phyloP scores from a whole-genome alignment of 306 rosid species.

The Prunus armeniaca region DNA sequence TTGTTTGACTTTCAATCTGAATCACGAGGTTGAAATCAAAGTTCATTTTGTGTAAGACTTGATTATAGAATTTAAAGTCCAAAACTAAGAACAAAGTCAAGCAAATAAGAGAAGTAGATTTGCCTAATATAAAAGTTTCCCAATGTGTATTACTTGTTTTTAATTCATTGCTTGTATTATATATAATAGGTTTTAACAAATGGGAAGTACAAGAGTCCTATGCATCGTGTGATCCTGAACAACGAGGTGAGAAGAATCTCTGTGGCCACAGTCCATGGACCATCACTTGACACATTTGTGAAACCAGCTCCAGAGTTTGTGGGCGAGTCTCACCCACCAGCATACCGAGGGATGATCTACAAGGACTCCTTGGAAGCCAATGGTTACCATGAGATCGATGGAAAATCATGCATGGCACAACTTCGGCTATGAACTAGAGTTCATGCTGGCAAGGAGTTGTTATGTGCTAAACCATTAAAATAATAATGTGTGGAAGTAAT shows the following conservation, averaged over 20 bases:
- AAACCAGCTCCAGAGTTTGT: slow-evolving; percentile 36
- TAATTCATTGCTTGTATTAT: background rate
- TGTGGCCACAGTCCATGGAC: slow-evolving; percentile 48
- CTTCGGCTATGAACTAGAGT: slow-evolving; percentile 3
- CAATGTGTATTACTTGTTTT: background rate
- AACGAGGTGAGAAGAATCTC: slow-evolving; percentile 44
- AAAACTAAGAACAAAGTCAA: background rate
- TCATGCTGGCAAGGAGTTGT: background rate
- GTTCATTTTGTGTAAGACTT: too few species aligned
- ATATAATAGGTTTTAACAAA: slow-evolving; percentile 41
- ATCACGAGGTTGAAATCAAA: too few species aligned
- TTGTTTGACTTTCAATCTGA: too few species aligned
- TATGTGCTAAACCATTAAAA: background rate
- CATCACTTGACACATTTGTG: slow-evolving; percentile 33
- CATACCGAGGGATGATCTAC: slow-evolving; percentile 38
- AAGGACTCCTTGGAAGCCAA: slow-evolving; percentile 45
- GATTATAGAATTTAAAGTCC: background rate
- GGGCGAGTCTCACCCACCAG: slow-evolving; percentile 33
- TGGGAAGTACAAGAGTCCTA: slow-evolving; percentile 52
- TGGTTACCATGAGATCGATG: slow-evolving; percentile 25
- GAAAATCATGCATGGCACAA: slow-evolving; percentile 5
- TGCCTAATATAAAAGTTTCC: background rate
- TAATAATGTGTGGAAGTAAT: background rate
- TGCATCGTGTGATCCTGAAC: slow-evolving; percentile 49
- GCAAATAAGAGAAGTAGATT: background rate